These are phyloP conservation scores for Candida parachauliodes DNA, from an alignment of 805 yeast species.

Conservation along the genomic window DNA sequence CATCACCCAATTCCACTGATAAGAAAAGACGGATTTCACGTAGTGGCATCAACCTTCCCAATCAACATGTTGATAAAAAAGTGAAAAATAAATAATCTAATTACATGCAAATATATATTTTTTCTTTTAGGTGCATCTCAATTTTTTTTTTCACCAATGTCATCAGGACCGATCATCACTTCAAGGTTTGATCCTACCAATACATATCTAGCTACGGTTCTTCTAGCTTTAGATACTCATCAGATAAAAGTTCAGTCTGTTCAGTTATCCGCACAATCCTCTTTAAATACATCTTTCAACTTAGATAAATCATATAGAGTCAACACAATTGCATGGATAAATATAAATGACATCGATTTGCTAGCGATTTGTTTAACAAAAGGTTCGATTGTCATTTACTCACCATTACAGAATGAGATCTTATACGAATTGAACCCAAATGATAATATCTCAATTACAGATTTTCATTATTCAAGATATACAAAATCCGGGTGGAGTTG, in stretches of 20 bases:
- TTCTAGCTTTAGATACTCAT: constrained; percentile 68
- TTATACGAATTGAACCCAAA: constrained; percentile 49
- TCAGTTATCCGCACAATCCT: constrained; percentile 35
- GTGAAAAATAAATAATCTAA: constrained; percentile 3
- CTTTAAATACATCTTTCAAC: constrained; percentile 46
- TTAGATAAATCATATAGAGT: constrained; percentile 50
- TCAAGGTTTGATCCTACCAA: constrained; percentile 62
- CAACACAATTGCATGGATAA: constrained; percentile 54
- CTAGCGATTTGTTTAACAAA: constrained; percentile 57
- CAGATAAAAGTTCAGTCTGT: constrained; percentile 59
- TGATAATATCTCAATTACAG: constrained; percentile 43
- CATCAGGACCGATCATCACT: constrained; percentile 27
- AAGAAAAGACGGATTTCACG: constrained; percentile 25
- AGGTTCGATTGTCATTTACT: constrained; percentile 62
- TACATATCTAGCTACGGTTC: constrained; percentile 59
- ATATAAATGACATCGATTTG: constrained; percentile 23
- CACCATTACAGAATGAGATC: constrained; percentile 61
- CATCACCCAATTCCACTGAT: constrained; percentile 6
- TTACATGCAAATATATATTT: neutral
- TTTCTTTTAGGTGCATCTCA: constrained; percentile 1
- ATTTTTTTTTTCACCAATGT: constrained; percentile 8
- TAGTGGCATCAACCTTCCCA: constrained; percentile 21
- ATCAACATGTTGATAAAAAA: neutral
- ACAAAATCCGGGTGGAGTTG: constrained; percentile 54
- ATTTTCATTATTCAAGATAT: constrained; percentile 41